Base-by-base conservation (phyloP, 2,329 filamentous ascomycete species). In the Alternaria dauci region DNA sequence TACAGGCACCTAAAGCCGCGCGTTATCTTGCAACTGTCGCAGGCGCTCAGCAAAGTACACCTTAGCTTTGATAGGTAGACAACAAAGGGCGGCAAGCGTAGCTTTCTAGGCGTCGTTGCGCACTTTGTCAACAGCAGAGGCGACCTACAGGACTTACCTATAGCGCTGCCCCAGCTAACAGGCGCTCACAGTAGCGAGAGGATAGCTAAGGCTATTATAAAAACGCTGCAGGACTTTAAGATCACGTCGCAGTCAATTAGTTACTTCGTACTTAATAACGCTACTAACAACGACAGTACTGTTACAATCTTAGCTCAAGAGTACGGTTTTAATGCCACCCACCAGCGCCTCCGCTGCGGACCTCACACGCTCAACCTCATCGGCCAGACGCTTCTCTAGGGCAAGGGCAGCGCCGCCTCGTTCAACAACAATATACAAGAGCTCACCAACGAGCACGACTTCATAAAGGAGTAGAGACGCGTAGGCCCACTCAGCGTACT, bases 81-180 rank as follows among this genome's bases (percentile, higher is more conserved):
- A 7, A 59, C 44, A 38, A 59, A 59, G 16, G 52, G 57, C 16
- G 57, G 52, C 4, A 55, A 55, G 16, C 41, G 42, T 6, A 50
- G 56, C 50, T 61, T 48, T 26, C n/a, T 58, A n/a, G 42, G 59
- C 11, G 18, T 58, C 38, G 53, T 52, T 58, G 48, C 50, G n/a
- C 48, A 61, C 43, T 58, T 54, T 28, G 48, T 51, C n/a, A 34
- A 47, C 41, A 25, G 14, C 25, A 8, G 12, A 14, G 36, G 59
- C 16, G 12, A 38, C 8, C 16, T 61, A 32, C 11, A 38, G 2
- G 54, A 58, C 41, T 14, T 61, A 5, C 59, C 59, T 54, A 61
- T 61, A 28, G 59, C 59, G 23, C 43, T 61, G 38, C 54, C 54
- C 3, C 36, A 61, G 26, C 42, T 61, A 8, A 46, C 18, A 25